Conservation (phyloP, 441 rosid genomes). For the Pelargonium cotyledonis region DNA sequence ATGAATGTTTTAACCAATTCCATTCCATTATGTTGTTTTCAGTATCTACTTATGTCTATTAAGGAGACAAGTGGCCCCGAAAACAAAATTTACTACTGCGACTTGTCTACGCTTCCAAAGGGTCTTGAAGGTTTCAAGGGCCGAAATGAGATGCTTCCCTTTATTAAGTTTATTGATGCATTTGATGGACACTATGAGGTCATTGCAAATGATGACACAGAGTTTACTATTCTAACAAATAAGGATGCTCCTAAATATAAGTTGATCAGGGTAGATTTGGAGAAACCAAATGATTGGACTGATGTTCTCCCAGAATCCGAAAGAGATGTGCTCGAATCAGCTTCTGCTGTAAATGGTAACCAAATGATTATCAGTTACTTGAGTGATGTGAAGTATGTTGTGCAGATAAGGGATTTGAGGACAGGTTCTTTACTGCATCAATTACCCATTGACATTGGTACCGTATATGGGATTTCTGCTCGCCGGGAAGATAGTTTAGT, state of each 20-base stretch:
- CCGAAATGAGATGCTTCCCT: constrained; percentile 53
- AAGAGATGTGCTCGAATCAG: constrained; percentile 76
- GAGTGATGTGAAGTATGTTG: constrained; percentile 73
- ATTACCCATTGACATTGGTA: constrained; percentile 70
- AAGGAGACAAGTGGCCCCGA: constrained; percentile 70
- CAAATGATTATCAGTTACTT: constrained; percentile 71
- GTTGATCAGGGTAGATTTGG: constrained; percentile 68
- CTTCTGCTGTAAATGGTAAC: constrained; percentile 54
- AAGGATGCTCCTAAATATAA: constrained; percentile 85
- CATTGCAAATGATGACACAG: constrained; percentile 70
- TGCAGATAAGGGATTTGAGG: constrained; percentile 75
- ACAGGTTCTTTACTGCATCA: constrained; percentile 72
- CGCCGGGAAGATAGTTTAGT: constrained; percentile 51
- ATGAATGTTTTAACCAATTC: neutral
- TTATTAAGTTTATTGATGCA: constrained; percentile 61
- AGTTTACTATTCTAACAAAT: constrained; percentile 74
- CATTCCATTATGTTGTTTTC: constrained; percentile 25
- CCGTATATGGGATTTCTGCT: constrained; percentile 61
- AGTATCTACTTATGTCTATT: constrained; percentile 63
- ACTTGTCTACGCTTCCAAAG: constrained; percentile 52
- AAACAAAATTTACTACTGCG: constrained; percentile 79
- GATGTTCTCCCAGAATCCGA: constrained; percentile 70
- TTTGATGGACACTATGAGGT: constrained; percentile 56
- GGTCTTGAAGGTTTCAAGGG: constrained; percentile 68
- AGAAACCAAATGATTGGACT: constrained; percentile 64